These are phyloP conservation scores for Arctium lappa DNA, from an alignment of 129 eudicot genomes.

Conservation along the genomic window DNA sequence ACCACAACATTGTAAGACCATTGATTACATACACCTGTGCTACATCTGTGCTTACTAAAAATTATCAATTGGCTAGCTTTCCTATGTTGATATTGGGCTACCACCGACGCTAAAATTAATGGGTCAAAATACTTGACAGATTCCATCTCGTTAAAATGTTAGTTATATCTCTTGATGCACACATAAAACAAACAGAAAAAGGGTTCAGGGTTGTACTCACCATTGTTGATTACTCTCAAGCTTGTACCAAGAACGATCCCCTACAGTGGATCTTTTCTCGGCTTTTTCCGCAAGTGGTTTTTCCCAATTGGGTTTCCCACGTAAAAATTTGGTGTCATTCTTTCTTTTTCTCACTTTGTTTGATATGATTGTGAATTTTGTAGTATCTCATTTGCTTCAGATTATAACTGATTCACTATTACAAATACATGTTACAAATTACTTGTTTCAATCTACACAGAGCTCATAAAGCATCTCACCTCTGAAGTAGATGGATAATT, in stretches of 20 bases:
- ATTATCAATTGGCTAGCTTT: not conserved
- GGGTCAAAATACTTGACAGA: not conserved
- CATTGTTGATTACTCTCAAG: no score
- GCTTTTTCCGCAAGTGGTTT: no score
- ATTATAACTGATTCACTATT: not conserved
- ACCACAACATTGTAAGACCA: conserved; percentile 79
- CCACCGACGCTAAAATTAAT: not conserved
- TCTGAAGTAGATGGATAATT: not conserved
- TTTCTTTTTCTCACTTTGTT: no score
- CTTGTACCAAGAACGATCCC: no score
- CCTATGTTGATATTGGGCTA: not conserved
- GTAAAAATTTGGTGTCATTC: no score
- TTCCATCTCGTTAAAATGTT: not conserved
- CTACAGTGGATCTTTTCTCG: no score
- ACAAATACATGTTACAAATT: not conserved
- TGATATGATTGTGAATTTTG: not conserved
- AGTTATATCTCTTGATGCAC: not conserved
- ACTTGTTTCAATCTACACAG: not conserved
- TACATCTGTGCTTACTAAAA: not conserved
- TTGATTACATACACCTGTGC: not conserved
- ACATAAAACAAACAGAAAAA: no score
- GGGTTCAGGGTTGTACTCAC: no score
- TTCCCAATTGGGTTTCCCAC: no score
- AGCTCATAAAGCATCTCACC: not conserved
- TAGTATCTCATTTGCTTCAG: not conserved